Conservation (phyloP, 257 asterid species). For the Nemophila menziesii region DNA sequence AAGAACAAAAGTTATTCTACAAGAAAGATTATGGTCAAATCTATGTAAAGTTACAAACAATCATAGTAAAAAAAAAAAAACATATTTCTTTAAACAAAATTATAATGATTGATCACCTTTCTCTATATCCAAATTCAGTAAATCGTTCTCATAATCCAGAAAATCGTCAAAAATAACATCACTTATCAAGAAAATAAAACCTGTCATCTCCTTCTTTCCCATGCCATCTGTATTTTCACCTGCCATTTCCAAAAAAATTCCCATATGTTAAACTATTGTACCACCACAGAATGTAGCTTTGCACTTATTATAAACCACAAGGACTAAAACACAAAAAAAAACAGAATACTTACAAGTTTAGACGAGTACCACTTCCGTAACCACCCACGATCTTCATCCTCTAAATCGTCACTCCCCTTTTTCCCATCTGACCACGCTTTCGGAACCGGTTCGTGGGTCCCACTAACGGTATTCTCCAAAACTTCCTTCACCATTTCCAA, state of each 20-base stretch:
- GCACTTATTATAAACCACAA: no score
- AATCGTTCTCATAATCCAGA: not conserved
- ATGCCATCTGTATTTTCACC: not conserved
- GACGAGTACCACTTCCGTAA: constrained; percentile 42
- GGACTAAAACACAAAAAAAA: no score
- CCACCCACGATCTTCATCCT: constrained; percentile 46
- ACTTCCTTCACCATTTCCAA: constrained; percentile 61
- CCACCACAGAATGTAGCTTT: no score
- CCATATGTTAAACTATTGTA: no score
- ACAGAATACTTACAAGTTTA: constrained; percentile 35
- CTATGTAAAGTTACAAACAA: not conserved
- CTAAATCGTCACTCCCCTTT: constrained; percentile 35
- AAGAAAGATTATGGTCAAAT: not conserved
- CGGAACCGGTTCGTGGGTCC: constrained; percentile 43
- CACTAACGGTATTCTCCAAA: constrained; percentile 37
- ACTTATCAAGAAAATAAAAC: no score
- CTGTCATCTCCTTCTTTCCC: not conserved
- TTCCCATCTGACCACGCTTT: constrained; percentile 26
- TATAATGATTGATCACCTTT: constrained; percentile 1
- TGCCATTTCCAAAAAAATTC: not conserved
- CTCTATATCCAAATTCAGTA: constrained; percentile 4
- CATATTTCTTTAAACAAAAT: not conserved
- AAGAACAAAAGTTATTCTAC: not conserved
- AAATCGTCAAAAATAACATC: not conserved
- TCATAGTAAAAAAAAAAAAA: no score